Percentiles rank a stretch among this genome's conserved stretches.
Evolutionary conservation across 2,329 filamentous ascomycete species (phyloP).

Genomic region (Mycosphaerella arachidis): DNA sequence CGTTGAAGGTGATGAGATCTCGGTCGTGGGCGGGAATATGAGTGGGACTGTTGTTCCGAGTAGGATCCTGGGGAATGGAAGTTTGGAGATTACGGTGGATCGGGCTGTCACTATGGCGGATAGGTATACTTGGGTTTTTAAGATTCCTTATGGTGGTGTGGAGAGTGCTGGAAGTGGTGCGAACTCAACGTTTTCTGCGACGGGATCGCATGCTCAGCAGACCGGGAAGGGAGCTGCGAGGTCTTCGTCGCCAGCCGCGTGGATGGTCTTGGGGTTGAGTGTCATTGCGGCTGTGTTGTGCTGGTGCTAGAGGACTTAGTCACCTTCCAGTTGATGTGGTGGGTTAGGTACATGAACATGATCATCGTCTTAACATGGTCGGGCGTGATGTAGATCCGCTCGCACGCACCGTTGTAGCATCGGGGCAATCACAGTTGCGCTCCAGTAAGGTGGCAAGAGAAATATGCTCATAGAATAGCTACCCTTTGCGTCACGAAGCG

Average conservation of each 20-base stretch:
- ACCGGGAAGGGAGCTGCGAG: neutral
- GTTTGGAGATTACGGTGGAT: conserved; percentile 34
- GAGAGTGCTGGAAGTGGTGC: neutral
- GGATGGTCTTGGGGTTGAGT: neutral
- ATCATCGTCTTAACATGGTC: too few species aligned
- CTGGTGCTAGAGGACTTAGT: neutral
- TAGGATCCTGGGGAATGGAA: conserved; percentile 25
- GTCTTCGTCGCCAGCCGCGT: neutral
- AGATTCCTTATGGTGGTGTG: conserved; percentile 30
- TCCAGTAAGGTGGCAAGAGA: too few species aligned
- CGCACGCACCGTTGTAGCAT: too few species aligned
- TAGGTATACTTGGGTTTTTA: conserved; percentile 43
- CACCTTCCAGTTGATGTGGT: too few species aligned
- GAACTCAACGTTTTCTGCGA: neutral
- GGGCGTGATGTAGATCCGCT: too few species aligned
- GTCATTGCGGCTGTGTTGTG: neutral
- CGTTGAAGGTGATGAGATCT: conserved; percentile 45
- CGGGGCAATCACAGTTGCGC: too few species aligned
- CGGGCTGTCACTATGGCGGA: conserved; percentile 35
- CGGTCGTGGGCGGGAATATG: conserved; percentile 39
- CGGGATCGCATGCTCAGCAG: neutral
- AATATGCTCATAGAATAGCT: too few species aligned
- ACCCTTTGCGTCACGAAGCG: too few species aligned
- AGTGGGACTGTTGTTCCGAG: conserved; percentile 28
- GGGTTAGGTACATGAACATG: too few species aligned